Base-by-base conservation (phyloP, 2,329 filamentous ascomycete genomes). In the Phyllosticta ampelicida region DNA sequence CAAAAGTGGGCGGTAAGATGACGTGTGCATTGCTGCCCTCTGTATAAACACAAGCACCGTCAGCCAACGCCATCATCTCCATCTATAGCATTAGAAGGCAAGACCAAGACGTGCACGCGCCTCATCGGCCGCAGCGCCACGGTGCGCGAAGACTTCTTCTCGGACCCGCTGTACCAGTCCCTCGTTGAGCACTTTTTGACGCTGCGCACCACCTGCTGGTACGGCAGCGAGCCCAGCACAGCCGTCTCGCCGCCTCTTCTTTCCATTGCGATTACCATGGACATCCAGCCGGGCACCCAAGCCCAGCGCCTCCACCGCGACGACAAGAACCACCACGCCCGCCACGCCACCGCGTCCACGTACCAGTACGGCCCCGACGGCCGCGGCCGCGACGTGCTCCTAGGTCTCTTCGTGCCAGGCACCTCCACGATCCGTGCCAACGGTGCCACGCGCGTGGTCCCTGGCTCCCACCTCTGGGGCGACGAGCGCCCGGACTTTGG, bases 381-480 rank as follows among this genome's bases (percentile, higher is more conserved):
- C 10, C 62, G 62, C 4, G 65, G 67, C 18, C 69, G 71, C 5
- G 71, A 73, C 53, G 66, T 73, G 63, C 64, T 71, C 1, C 56
- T 73, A 1, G 69, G 70, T 6, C 62, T 74, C 11, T 72, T 74
- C 30, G 71, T 74, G 2, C 70, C 71, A 1, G 68, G 61, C 2
- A 72, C 69, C 57, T 66, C 73, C 57, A 73, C 71, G 1, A 61
- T 59, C 48, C 63, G 64, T 26, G 71, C 65, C n/a, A 73, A 72
- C 48, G 70, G 71, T 0, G 70, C 72, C 0, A 73, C 71, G 2
- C 62, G 70, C 23, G 64, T 73, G 21, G 65, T 73, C 2, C 71
- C 72, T 3, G 71, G 71, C 5, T 71, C 67, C 9, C 71, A 74
- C 60, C 64, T 74, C 1, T 74, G 71, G 72, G 71, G 68, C 9